Evolutionary conservation across 768 basidiomycete genomes (phyloP).

Genomic region (Rhodocollybia butyracea): DNA sequence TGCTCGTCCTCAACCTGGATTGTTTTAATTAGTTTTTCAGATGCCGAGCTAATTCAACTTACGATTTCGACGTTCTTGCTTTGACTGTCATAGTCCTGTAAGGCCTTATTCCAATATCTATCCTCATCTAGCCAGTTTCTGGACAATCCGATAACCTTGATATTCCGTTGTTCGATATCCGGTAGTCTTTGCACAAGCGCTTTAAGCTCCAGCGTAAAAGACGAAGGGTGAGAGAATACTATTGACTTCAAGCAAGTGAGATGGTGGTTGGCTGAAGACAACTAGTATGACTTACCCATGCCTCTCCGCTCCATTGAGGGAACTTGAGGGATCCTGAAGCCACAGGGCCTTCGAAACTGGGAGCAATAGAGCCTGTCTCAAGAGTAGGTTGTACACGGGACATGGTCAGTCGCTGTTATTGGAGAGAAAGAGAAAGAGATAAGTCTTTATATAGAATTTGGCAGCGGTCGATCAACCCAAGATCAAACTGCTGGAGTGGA

Average conservation of each 20-base stretch:
- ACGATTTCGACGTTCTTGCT: background rate
- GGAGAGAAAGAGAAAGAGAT: background rate
- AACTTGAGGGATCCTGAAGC: background rate
- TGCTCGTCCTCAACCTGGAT: background rate
- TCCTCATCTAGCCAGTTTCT: background rate
- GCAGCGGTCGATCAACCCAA: background rate
- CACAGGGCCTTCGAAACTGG: conserved; percentile 1
- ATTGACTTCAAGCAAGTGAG: background rate
- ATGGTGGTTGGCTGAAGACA: background rate
- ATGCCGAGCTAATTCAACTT: background rate
- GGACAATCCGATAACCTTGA: conserved; percentile 5
- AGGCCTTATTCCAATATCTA: background rate
- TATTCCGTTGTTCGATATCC: background rate
- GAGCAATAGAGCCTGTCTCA: background rate
- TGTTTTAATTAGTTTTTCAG: background rate
- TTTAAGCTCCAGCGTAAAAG: background rate
- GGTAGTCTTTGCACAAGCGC: background rate
- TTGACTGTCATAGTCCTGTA: background rate
- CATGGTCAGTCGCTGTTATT: background rate
- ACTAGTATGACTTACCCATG: background rate
- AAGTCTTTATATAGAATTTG: background rate
- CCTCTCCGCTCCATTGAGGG: conserved; percentile 4
- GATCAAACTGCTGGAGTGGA: no score
- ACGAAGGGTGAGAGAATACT: conserved; percentile 4
- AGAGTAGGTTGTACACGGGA: background rate